Evolutionary conservation across 176 grass and related monocot genomes (phyloP), one percentile per base, ranked within the genome.

Genomic region (Oryza punctata): DNA sequence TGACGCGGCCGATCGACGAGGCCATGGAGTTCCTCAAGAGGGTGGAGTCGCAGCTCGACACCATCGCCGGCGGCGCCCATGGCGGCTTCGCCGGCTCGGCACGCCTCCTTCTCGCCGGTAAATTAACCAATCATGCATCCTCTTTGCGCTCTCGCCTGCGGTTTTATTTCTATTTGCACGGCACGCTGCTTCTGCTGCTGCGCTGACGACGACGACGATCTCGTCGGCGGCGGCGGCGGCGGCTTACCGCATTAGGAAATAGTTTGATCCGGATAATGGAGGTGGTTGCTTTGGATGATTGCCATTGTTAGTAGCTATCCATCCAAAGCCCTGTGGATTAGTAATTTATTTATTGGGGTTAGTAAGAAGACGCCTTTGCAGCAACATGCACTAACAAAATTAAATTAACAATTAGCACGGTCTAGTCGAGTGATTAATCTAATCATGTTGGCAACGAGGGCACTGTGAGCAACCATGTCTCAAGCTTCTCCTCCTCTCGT

Each of bases 1-100:
- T 98, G 70, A 83, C 79, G 21, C 86, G 89, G 61, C 96, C 91
- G 14, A 88, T 98, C 18, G 88, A 98, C 19, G 96, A 95, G 32
- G 93, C 91, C 73, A 98, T 83, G 49, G 93, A 94, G 16, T 98
- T 95, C 78, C 82, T 98, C 64, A 95, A 85, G 86, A 85, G 82
- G 21, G 93, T 90, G 54, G 93, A 98, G 73, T 75, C 80, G 52
- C 93, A 98, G 85, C 89, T 98, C 27, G 92, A 91, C 69, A 79
- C 93, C 78, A 78, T 98, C 54, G 80, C 89, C 85, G 92, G 84
- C 87, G 54, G 40, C 10, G 44, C 3, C 50, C 50, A 54, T 54
- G 50, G 15, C 50, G 50, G 23, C 43, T n/a, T 13, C 63, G 43
- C 3, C 72, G 54, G 29, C 80, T 85, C 82, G 3, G 80, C 89